Base-by-base conservation (phyloP, 306 rosid genomes). In the Bauhinia variegata region DNA sequence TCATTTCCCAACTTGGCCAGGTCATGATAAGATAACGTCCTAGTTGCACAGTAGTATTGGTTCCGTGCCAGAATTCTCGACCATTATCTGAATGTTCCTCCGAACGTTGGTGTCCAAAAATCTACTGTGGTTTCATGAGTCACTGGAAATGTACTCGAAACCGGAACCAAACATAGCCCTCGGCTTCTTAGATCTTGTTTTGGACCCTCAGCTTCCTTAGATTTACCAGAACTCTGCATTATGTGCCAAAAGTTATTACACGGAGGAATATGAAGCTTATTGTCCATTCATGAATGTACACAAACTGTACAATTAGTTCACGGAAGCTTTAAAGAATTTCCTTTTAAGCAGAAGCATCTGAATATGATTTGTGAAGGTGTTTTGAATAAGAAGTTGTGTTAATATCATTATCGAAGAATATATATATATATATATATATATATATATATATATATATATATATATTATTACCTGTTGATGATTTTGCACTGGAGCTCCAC, bases 81-180 rank as follows among this genome's bases (percentile, higher is more conserved):
- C 59, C 55, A 68, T 76, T 80, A 93, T 86, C 99, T 83, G 69
- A 81, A 86, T 34, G 88, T 75, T 63, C 91, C 97, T 76, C 92
- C 96, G 37, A 85, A 95, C 65, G 96, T 85, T 55, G 97, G 96
- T 7, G 95, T 95, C 99, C 99, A 95, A 78, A 95, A 90, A 83
- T 95, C 97, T 37, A 95, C 92, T 0, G 97, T 68, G 41, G 83
- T 84, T 76, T 88, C 99, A 63, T 90, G 99, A 57, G 97, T 85
- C 43, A 91, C 85, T 0, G 97, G 99, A 74, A 82, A 90, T 64
- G 97, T 95, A 67, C 91, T 95, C 5, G 99, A 90, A 75, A 86
- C 86, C 0, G 99, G 99, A 54, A 95, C 99, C 78, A 95, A 79
- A 63, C 99, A 95, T 28, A 95, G 85, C 60, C 99, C 99, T 77